phyloP scores from a whole-genome alignment of 2,329 filamentous ascomycete genomes.

The Grosmannia huntii region DNA sequence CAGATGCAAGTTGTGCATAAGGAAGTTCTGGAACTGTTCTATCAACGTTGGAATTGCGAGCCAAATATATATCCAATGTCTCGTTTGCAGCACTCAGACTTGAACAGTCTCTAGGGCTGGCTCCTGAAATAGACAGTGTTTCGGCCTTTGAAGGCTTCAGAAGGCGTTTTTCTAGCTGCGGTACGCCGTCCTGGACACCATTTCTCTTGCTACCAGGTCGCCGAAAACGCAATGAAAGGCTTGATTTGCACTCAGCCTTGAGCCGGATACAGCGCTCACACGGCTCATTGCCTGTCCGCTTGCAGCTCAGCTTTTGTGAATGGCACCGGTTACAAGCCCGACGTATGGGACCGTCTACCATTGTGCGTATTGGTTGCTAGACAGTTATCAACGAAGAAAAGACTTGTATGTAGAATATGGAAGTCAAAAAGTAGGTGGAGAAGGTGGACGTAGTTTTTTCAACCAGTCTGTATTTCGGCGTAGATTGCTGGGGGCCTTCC shows the following conservation, averaged over 20 bases:
- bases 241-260: constrained; percentile 29
- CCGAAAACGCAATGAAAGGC: constrained; percentile 22
- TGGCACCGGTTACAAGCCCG: constrained; percentile 36
- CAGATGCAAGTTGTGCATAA: no score
- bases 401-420: neutral
- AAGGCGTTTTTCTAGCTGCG: neutral
- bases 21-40: no score
- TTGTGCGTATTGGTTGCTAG: neutral
- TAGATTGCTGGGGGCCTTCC: no score
- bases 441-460: no score
- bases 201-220: constrained; percentile 13
- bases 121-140: neutral
- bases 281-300: constrained; percentile 24
- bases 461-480: no score
- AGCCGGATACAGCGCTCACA: constrained; percentile 31
- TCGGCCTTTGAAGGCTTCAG: neutral
- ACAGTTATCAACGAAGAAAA: neutral
- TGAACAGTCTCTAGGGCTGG: no score
- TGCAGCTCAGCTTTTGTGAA: constrained; percentile 32
- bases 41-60: no score
- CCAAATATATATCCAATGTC: no score
- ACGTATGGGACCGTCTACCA: constrained; percentile 16
- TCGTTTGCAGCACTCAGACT: no score
- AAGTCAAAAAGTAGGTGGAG: no score
- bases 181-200: neutral